These are phyloP conservation scores for Didymella sp. DNA, from an alignment of 2,329 filamentous ascomycete species.

Conservation along the genomic window DNA sequence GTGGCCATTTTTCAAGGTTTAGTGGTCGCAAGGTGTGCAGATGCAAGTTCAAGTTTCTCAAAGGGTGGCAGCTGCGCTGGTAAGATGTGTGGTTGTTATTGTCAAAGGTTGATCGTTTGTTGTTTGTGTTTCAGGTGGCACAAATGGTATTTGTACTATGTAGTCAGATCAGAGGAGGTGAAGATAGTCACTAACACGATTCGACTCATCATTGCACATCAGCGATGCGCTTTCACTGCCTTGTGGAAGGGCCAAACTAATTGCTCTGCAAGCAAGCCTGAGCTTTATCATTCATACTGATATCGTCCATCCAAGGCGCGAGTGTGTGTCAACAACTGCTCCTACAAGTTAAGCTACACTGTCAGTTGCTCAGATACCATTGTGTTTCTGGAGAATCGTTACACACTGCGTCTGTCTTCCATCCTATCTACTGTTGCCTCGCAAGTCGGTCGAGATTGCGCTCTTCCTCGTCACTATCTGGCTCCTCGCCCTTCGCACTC, in stretches of 20 bases:
- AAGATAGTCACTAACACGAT: conserved; percentile 3
- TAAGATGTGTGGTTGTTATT: not conserved
- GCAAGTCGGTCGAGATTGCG: conserved; percentile 17
- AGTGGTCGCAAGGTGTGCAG: not conserved
- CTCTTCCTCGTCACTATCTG: conserved; percentile 39
- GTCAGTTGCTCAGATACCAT: no score
- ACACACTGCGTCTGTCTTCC: not conserved
- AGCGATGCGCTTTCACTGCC: conserved; percentile 2
- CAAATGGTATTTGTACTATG: conserved; percentile 10
- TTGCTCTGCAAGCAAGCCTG: no score
- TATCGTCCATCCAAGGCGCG: no score
- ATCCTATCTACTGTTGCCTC: conserved; percentile 12
- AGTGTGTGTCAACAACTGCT: no score
- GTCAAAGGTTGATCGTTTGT: not conserved
- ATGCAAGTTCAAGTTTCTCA: not conserved
- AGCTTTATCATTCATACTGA: no score
- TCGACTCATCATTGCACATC: conserved; percentile 16
- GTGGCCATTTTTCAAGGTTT: conserved; percentile 17
- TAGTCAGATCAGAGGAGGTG: conserved; percentile 1
- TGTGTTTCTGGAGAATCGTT: not conserved
- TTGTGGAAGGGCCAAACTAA: not conserved
- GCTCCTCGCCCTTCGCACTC: conserved; percentile 28
- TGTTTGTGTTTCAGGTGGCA: not conserved
- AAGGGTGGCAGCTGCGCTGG: not conserved
- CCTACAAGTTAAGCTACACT: no score